These are phyloP conservation scores for Wickerhamiella shivajii DNA, from an alignment of 805 yeast genomes.

Conservation along the genomic window DNA sequence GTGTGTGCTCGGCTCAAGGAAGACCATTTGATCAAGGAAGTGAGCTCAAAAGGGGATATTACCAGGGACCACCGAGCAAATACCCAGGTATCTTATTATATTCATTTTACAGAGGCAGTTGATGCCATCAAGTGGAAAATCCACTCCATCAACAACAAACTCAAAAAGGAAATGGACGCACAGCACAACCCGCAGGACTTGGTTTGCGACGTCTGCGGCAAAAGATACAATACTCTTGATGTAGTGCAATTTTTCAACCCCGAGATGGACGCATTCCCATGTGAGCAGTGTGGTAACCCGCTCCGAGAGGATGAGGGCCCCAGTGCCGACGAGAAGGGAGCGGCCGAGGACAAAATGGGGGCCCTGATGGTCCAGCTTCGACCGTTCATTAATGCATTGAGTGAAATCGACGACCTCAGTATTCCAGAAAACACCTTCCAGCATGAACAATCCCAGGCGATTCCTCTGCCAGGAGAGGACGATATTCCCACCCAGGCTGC, in stretches of 20 bases:
- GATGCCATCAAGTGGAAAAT: slow-evolving; percentile 96
- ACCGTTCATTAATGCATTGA: slow-evolving; percentile 70
- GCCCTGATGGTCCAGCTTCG: slow-evolving; percentile 78
- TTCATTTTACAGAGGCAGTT: slow-evolving; percentile 83
- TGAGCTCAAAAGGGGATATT: slow-evolving; percentile 35
- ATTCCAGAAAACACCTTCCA: slow-evolving; percentile 86
- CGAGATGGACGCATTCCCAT: slow-evolving; percentile 65
- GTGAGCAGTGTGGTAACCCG: slow-evolving; percentile 67
- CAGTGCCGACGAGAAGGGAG: slow-evolving; percentile 61
- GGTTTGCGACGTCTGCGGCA: slow-evolving; percentile 72
- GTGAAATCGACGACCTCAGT: slow-evolving; percentile 64
- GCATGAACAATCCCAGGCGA: slow-evolving; percentile 59
- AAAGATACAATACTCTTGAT: slow-evolving; percentile 72
- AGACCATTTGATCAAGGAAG: slow-evolving; percentile 47
- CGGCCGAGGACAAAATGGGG: slow-evolving; percentile 67
- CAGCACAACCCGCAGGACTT: slow-evolving; percentile 89
- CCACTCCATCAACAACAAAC: slow-evolving; percentile 62
- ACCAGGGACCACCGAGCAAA: slow-evolving; percentile 48
- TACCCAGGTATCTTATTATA: slow-evolving; percentile 67
- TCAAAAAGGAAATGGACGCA: slow-evolving; percentile 71
- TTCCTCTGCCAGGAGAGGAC: slow-evolving; percentile 34
- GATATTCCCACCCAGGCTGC: slow-evolving; percentile 9
- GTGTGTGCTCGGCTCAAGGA: slow-evolving; percentile 69
- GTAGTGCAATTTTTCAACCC: slow-evolving; percentile 71
- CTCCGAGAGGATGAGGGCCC: slow-evolving; percentile 82